Evolutionary conservation across 495 filamentous ascomycete species (phyloP).

Genomic region (Pyronema domesticum): DNA sequence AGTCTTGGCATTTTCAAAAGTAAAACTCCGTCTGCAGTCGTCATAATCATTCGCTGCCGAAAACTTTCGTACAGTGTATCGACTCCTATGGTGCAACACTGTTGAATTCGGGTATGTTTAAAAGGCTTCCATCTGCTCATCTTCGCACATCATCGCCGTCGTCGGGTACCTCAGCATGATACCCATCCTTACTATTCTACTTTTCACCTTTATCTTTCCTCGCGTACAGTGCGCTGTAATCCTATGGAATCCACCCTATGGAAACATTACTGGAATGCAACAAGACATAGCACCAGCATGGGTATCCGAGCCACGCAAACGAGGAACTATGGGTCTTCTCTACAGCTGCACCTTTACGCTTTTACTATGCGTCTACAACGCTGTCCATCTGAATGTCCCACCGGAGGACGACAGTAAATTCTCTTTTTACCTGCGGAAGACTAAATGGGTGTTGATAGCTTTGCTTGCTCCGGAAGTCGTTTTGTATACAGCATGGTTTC

Average conservation of each 20-base stretch:
- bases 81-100: too few relatives aligned
- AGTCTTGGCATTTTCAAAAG: too few relatives aligned
- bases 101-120: too few relatives aligned
- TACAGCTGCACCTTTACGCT: conserved; percentile 18
- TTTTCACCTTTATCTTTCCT: too few relatives aligned
- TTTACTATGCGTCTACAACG: conserved; percentile 14
- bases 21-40: too few relatives aligned
- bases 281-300: conserved; percentile 1
- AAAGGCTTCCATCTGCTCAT: too few relatives aligned
- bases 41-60: too few relatives aligned
- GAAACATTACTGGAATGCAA: neutral
- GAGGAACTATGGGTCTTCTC: conserved; percentile 17
- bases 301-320: conserved; percentile 3
- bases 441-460: conserved; percentile 4
- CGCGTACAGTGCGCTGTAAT: too few relatives aligned
- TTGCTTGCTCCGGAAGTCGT: conserved; percentile 7
- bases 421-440: neutral
- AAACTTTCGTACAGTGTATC: too few relatives aligned
- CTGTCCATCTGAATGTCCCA: conserved; percentile 8
- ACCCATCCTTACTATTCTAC: too few relatives aligned
- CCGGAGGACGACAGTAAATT: neutral
- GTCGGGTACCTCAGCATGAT: too few relatives aligned
- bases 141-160: too few relatives aligned
- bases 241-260: neutral
- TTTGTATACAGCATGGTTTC: neutral